Base-by-base conservation (phyloP, 169 alveolate genomes). In the Sarcocystis neurona region DNA sequence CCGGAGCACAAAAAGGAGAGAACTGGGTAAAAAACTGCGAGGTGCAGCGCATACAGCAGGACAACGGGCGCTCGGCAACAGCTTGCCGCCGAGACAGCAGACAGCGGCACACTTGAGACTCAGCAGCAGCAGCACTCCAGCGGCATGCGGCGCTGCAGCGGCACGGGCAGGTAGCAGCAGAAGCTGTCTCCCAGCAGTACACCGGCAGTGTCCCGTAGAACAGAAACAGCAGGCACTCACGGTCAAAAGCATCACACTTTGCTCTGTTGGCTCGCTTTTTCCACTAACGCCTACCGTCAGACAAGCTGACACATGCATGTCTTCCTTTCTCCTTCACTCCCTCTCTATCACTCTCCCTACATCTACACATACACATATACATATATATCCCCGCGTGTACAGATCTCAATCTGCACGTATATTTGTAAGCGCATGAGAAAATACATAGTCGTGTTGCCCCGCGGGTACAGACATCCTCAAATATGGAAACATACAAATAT, bases 111-210 rank as follows among this genome's bases (percentile, higher is more conserved):
- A n/a, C n/a, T n/a, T n/a, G n/a, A n/a, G n/a, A n/a, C n/a, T n/a
- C 79, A 68, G 84, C 84, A 74, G 84, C 84, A 74, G 84, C 84
- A 74, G 58, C 60, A 43, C 27, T 27, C 27, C 32, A 27, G n/a
- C 84, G 44, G 84, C 84, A 15, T 18, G 32, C 4, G 41, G 30
- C 27, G 37, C 6, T 37, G 4, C 48, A 74, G 58, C 84, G 23
- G 84, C 84, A 74, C 39, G 48, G 44, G 30, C 20, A 53, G 20
- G 63, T 10, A 20, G 30, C 63, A 12, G 30, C 63, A 12, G 63
- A 20, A 20, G 63, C 63, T 12, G 10, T 53, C 63, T 20, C 63
- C 63, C 63, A 20, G 10, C 63, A 10, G 30, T 53, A 10, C 63
- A 53, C 63, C 63, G 10, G 20, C 20, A 10, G 10, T 20, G 10